phyloP scores from a whole-genome alignment of 495 filamentous ascomycete species.

The Talaromyces thailandensis region DNA sequence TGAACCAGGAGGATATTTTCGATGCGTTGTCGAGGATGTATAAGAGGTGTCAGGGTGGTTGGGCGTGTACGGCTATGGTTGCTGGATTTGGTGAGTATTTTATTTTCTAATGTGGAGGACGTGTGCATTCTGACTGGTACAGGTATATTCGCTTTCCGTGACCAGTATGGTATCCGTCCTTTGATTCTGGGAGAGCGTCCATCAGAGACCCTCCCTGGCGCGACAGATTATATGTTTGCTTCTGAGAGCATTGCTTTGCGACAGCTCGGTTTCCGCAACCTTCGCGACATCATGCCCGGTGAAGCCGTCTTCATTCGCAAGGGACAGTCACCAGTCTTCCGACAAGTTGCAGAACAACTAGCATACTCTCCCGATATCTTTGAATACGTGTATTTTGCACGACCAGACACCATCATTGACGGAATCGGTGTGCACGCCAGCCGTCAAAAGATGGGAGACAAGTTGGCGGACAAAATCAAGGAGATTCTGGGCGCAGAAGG shows the following conservation, averaged over 20 bases:
- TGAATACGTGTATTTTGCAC: conserved; percentile 69
- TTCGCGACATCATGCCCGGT: conserved; percentile 79
- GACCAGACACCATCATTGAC: conserved; percentile 86
- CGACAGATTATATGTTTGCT: conserved; percentile 91
- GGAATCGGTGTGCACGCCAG: conserved; percentile 86
- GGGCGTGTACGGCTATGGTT: conserved; percentile 85
- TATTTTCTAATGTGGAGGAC: not conserved
- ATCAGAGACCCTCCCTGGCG: conserved; percentile 35
- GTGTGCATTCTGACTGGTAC: not conserved
- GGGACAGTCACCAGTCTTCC: conserved; percentile 61
- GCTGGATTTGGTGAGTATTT: conserved; percentile 47
- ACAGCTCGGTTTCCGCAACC: conserved; percentile 76
- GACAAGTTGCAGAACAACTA: conserved; percentile 62
- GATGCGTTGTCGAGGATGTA: conserved; percentile 67
- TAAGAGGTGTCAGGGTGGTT: conserved; percentile 70
- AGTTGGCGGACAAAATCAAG: conserved; percentile 71
- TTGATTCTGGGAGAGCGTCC: conserved; percentile 71
- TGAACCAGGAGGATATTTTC: conserved; percentile 87
- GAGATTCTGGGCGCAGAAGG: conserved; percentile 63
- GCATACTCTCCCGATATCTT: conserved; percentile 91
- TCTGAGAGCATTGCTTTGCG: conserved; percentile 91
- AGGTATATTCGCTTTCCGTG: conserved; percentile 83
- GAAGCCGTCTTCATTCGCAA: conserved; percentile 92
- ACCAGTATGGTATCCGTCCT: conserved; percentile 84
- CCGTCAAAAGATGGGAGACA: conserved; percentile 86